Evolutionary conservation across 2,329 filamentous ascomycete genomes (phyloP), one percentile per base, ranked within the genome.

Genomic region (Dothistroma septosporum): DNA sequence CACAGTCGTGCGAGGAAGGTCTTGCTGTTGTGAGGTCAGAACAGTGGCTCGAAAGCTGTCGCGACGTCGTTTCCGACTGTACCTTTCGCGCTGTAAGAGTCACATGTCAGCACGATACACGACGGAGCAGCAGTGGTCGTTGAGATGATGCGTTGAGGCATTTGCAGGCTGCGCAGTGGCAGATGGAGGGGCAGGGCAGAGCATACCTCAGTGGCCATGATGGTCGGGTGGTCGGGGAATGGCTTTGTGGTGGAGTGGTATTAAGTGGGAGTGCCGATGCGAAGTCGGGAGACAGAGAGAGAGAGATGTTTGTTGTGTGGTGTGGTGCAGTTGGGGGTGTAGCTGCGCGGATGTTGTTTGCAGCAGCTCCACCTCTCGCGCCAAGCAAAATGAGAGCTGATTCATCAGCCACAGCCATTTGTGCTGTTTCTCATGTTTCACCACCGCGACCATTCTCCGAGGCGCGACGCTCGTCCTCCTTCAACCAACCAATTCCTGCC

Each of bases 1-100:
- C 94, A 97, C 78, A 99, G 92, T 84, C 94, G 89, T 81, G 94
- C 94, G 80, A 97, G 91, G 87, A 97, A 97, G 78, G 94, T 97
- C 89, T 97, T 97, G 89, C 92, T 96, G 79, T 77, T 94, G 78
- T 77, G 62, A 41, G 47, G 64, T 71, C 61, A 70, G 66, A 63
- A 53, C 24, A 32, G 48, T 22, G 54, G 50, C 56, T 57, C 56
- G 53, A 55, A 60, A 52, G 66, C 58, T 64, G 61, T 68, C 63
- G 60, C 60, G 60, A 53, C 53, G 54, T 50, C 22, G 52, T 55
- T 31, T 37, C 48, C 57, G 65, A 22, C 22, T 58, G 67, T 80
- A 81, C 79, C 78, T 80, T 73, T 81, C 79, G 72, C 79, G 79
- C 78, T 81, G 72, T 64, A 68, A 54, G 57, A 61, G 77, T 77